phyloP scores from a whole-genome alignment of 208 protist genomes.

The Kentomonas sorsogonicus region DNA sequence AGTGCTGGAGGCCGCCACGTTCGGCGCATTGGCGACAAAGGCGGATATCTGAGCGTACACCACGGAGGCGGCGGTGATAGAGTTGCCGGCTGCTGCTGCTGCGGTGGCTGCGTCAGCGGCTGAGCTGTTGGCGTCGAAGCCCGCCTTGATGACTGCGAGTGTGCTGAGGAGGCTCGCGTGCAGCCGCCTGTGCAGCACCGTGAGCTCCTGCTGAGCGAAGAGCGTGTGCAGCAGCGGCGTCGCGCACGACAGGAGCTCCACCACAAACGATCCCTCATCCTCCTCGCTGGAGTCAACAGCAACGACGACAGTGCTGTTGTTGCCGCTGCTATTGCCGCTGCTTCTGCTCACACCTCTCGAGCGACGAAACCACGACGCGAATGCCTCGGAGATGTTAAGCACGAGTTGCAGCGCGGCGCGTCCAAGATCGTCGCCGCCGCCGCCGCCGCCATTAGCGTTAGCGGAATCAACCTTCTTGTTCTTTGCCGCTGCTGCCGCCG shows the following conservation, averaged over 20 bases:
- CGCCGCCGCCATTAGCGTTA: background rate
- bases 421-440: background rate
- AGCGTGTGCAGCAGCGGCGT: too few relatives aligned
- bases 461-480: too few relatives aligned
- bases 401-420: too few relatives aligned
- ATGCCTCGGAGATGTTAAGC: background rate
- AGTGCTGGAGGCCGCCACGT: too few relatives aligned
- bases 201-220: too few relatives aligned
- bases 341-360: too few relatives aligned
- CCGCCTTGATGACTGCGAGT: background rate
- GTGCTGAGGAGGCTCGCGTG: background rate
- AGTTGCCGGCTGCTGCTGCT: background rate
- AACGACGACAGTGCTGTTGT: background rate
- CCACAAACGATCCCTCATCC: too few relatives aligned
- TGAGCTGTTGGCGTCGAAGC: background rate
- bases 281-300: too few relatives aligned
- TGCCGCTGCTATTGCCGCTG: background rate
- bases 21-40: slow-evolving; percentile 4
- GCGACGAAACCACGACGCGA: too few relatives aligned
- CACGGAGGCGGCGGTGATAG: background rate
- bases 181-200: too few relatives aligned
- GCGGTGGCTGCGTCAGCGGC: background rate
- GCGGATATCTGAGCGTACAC: background rate
- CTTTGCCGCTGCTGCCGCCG: background rate
- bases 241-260: too few relatives aligned